Conservation (phyloP, 106 monocot genomes). For the Acorus gramineus region DNA sequence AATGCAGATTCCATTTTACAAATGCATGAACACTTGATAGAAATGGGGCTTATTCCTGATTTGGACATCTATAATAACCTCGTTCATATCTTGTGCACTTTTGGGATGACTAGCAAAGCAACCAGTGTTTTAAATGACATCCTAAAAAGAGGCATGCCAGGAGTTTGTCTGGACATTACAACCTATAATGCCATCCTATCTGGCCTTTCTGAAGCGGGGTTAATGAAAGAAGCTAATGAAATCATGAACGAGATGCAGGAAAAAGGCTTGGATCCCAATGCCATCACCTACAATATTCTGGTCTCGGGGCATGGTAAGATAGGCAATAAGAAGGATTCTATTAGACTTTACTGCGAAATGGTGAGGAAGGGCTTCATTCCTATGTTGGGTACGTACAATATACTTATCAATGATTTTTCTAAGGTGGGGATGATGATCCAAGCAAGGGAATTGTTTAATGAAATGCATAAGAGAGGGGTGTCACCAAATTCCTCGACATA, state of each 20-base stretch:
- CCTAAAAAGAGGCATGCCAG: slow-evolving; percentile 39
- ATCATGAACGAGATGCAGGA: slow-evolving; percentile 58
- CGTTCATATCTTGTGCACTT: slow-evolving; percentile 49
- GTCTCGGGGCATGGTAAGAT: slow-evolving; percentile 63
- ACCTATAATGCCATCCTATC: slow-evolving; percentile 70
- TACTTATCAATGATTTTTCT: slow-evolving; percentile 70
- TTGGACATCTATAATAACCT: slow-evolving; percentile 51
- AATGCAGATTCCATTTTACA: slow-evolving; percentile 41
- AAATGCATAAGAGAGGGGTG: slow-evolving; percentile 68
- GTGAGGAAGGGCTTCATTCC: slow-evolving; percentile 72
- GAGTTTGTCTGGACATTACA: slow-evolving; percentile 45
- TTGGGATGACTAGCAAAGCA: slow-evolving; percentile 68
- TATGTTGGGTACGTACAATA: slow-evolving; percentile 71
- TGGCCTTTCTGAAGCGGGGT: slow-evolving; percentile 38
- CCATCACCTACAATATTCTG: slow-evolving; percentile 63
- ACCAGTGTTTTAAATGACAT: slow-evolving; percentile 41
- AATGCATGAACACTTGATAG: slow-evolving; percentile 38
- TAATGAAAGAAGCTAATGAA: slow-evolving; percentile 48
- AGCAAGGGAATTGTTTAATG: slow-evolving; percentile 66
- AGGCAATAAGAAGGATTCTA: slow-evolving; percentile 60
- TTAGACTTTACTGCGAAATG: slow-evolving; percentile 83
- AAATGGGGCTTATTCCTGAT: slow-evolving; percentile 53
- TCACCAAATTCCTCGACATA: slow-evolving; percentile 67
- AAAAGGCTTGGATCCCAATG: slow-evolving; percentile 35
- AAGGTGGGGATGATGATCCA: slow-evolving; percentile 82